Percentiles rank a stretch among this genome's conserved stretches.
These are phyloP conservation scores for Saccharomyces eubayanus DNA, from an alignment of 805 yeast species.

Conservation along the genomic window DNA sequence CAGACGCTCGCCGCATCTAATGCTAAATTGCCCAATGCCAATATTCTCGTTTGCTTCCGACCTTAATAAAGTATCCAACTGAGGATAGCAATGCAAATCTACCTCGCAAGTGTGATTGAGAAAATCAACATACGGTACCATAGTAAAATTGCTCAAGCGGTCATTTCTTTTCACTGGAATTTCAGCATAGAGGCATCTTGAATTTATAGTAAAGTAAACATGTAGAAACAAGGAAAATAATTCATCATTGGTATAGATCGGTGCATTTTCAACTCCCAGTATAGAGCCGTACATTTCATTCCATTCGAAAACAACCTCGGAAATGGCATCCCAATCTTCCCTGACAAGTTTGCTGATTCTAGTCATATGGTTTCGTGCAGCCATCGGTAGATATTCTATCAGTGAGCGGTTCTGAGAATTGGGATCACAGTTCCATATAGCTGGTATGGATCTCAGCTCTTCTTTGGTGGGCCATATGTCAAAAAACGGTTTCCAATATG, in stretches of 20 bases:
- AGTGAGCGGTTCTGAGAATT: slow-evolving; percentile 23
- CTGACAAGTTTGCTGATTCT: slow-evolving; percentile 38
- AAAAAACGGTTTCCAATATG: slow-evolving; percentile 66
- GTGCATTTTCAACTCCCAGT: not conserved
- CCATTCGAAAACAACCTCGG: slow-evolving; percentile 21
- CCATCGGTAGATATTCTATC: slow-evolving; percentile 37
- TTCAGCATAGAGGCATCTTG: slow-evolving; percentile 80
- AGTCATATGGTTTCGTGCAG: slow-evolving; percentile 34
- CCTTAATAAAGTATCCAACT: slow-evolving; percentile 43
- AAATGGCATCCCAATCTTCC: slow-evolving; percentile 38
- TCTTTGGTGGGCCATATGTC: slow-evolving; percentile 49
- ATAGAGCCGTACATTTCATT: slow-evolving; percentile 1
- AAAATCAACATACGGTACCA: slow-evolving; percentile 89
- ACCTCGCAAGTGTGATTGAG: slow-evolving; percentile 54
- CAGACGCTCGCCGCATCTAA: slow-evolving; percentile 16
- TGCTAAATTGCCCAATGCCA: slow-evolving; percentile 23
- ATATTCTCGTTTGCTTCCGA: slow-evolving; percentile 13
- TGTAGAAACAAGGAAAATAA: slow-evolving; percentile 38
- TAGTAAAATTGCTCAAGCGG: slow-evolving; percentile 60
- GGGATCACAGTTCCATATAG: slow-evolving; percentile 45
- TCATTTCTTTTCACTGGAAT: slow-evolving; percentile 44
- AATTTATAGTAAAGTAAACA: slow-evolving; percentile 83
- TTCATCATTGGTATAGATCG: slow-evolving; percentile 1
- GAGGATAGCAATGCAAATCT: slow-evolving; percentile 47
- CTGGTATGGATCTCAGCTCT: slow-evolving; percentile 52